Base-by-base conservation (phyloP, 768 basidiomycete genomes). In the Podaxis pistillaris region DNA sequence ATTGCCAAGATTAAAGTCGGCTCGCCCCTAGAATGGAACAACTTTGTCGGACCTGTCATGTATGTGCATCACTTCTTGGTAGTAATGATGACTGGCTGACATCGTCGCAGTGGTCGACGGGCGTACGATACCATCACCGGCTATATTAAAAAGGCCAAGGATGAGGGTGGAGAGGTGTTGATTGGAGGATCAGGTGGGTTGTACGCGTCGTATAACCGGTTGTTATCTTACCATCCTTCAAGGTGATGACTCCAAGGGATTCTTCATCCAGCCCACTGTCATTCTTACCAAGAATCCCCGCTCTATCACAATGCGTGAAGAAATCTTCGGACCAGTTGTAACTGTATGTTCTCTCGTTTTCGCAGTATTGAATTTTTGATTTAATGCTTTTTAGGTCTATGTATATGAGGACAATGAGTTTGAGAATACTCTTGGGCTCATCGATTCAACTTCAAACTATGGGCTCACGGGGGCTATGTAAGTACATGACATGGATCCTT, bases 1-100 rank as follows among this genome's bases (percentile, higher is more conserved):
- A 81, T 88, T 54, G 82, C 87, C 13, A 93, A 90, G 76, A 95
- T 99, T 75, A 92, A 85, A 71, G 85, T 96, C 62, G 97, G 97
- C 2, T 72, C 84, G 17, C 85, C 86, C 19, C 81, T 82, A 55
- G 89, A 94, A 57, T 94, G 90, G 76, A 70, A 77, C 41, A 89
- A 92, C 79, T 99, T 96, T 73, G 86, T 97, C 83, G 97, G 97
- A 4, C 96, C 97, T 62, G 96, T 99, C 62, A 98, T 98, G 93
- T 94, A 69, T 62, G 80, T 56, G 46, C 74, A 19, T 51, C 56
- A 3, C 19, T 24, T 11, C n/a, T 56, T 26, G 13, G 40, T 22
- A 57, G 40, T 12, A 36, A 33, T 36, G 37, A 12, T 28, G 40
- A 36, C 51, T 64, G 2, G 65, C 62, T 65, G 30, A 66, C 17